Evolutionary conservation across 495 filamentous ascomycete genomes (phyloP), one percentile per base, ranked within the genome.

Genomic region (Hypoxylon lienhwacheense): DNA sequence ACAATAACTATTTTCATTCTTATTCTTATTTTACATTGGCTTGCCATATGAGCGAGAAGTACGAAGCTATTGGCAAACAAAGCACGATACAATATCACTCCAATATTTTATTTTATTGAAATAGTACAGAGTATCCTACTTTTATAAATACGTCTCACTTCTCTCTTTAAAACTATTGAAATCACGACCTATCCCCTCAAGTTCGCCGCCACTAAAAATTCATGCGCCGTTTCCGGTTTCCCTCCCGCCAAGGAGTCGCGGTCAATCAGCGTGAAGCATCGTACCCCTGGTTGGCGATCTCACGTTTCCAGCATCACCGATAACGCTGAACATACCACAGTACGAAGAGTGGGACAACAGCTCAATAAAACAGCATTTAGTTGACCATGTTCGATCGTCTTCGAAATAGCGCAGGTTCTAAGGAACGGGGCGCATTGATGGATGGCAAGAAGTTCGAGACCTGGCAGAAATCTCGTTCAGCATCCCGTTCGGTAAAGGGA

Each of bases 371-470:
- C 8, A 21, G 35, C 21, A 19, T 16, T 29, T 16, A 33, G 39
- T 12, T 53, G 47, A 20, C 44, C 16, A 67, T 67, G 65, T 67
- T 61, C 47, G 65, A 67, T 31, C 65, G 65, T 37, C 45, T 67
- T 35, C 57, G 65, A 59, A 64, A 58, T 53, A 20, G 28, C 26
- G n/a, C n/a, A n/a, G n/a, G n/a, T n/a, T 36, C 40, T 34, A 67
- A 61, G 32, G 65, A 65, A 20, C 44, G 47, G 14, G 36, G 55
- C 20, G 40, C 55, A 20, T 33, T 47, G 39, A 8, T 64, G 12
- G 46, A 63, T 25, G 57, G 59, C 35, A 67, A 67, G 52, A 67
- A 65, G 31, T 41, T 65, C 36, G 65, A 67, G 42, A 55, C 61
- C 34, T 67, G 62, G 61, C 65, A 67, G 31, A 59, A 62, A 16